These are phyloP conservation scores for Dryas alaskensis DNA, from an alignment of 306 rosid species.

Conservation along the genomic window DNA sequence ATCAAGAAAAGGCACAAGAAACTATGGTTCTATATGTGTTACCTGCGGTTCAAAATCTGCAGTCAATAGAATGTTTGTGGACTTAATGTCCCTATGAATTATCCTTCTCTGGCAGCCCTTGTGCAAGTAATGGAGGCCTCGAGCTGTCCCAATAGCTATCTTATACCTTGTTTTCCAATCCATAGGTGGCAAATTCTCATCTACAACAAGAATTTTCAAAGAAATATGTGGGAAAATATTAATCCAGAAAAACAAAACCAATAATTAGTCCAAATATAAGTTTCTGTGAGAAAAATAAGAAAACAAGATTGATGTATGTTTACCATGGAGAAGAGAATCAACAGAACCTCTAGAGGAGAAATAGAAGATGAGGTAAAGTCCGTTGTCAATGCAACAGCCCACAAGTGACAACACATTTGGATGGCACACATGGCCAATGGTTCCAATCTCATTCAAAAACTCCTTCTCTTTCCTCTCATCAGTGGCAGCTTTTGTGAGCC, in stretches of 20 bases:
- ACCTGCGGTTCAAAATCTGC: constrained; percentile 84
- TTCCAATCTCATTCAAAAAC: constrained; percentile 88
- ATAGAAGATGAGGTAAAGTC: constrained; percentile 75
- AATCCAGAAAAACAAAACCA: constrained; percentile 15
- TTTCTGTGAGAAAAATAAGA: not conserved
- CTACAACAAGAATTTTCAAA: constrained; percentile 30
- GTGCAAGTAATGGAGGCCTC: constrained; percentile 86
- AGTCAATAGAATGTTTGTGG: constrained; percentile 70
- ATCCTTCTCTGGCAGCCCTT: constrained; percentile 92
- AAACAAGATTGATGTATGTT: not conserved
- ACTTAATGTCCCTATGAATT: constrained; percentile 81
- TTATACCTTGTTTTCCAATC: constrained; percentile 88
- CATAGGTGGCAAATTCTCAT: constrained; percentile 56
- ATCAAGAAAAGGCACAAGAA: not conserved
- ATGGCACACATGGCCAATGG: constrained; percentile 81
- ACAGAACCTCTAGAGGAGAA: constrained; percentile 81
- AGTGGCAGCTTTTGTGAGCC: constrained; percentile 56
- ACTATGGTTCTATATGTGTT: not conserved
- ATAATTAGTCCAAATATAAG: no score
- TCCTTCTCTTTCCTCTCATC: constrained; percentile 93
- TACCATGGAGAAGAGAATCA: constrained; percentile 90
- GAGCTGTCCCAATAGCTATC: constrained; percentile 76
- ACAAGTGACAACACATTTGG: constrained; percentile 67
- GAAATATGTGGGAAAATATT: not conserved
- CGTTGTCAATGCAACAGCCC: constrained; percentile 86